Evolutionary conservation across 352 stramenopile species (phyloP).

Genomic region (Phytophthora kernoviae): DNA sequence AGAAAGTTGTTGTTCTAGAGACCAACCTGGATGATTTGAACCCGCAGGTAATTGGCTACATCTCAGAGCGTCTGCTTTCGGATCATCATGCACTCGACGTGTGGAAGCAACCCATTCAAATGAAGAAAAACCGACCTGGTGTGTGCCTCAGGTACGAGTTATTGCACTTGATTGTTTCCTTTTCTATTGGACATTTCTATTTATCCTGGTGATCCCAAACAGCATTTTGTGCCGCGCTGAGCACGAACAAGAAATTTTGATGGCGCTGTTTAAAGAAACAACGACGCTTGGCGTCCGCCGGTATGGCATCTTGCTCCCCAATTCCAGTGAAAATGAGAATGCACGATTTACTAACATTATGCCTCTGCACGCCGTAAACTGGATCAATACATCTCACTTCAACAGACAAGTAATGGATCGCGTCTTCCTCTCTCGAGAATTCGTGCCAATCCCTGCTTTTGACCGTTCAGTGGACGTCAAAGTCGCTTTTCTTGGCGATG

Average conservation of each 20-base stretch:
- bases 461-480: conserved; percentile 61
- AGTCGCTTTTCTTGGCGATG: conserved; percentile 51
- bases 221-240: conserved; percentile 79
- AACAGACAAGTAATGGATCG: conserved; percentile 64
- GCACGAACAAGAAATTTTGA: conserved; percentile 59
- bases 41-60: conserved; percentile 80
- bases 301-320: conserved; percentile 28
- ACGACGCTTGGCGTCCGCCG: conserved; percentile 89
- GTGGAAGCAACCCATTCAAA: conserved; percentile 89
- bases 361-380: conserved; percentile 7
- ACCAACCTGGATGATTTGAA: conserved; percentile 93
- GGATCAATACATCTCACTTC: conserved; percentile 24
- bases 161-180: neutral
- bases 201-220: conserved; percentile 6
- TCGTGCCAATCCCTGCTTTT: conserved; percentile 53
- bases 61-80: conserved; percentile 73
- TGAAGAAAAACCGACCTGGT: conserved; percentile 91
- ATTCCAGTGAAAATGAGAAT: neutral
- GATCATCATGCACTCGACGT: conserved; percentile 78
- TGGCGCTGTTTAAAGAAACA: conserved; percentile 81
- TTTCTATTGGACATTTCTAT: neutral
- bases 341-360: neutral
- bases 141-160: conserved; percentile 66
- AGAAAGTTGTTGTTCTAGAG: conserved; percentile 83
- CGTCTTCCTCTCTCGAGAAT: conserved; percentile 52